phyloP scores from a whole-genome alignment of 106 monocot species.

The Dendrobium nobile region DNA sequence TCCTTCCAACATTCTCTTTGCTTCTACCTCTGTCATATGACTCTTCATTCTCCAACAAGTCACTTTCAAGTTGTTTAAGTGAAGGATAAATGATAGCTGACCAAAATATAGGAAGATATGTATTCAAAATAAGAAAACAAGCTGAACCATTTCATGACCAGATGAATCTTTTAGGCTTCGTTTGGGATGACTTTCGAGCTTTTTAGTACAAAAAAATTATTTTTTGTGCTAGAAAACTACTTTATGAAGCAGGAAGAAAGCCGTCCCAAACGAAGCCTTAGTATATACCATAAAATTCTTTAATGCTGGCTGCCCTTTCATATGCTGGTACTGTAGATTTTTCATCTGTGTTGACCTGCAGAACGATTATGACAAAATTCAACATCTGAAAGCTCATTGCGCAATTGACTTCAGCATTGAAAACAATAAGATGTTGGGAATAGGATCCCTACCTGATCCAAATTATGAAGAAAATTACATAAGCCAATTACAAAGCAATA shows the following conservation, averaged over 20 bases:
- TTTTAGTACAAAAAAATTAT: too few species aligned
- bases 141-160: background rate
- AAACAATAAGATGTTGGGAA: background rate
- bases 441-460: too few species aligned
- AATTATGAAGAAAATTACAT: too few species aligned
- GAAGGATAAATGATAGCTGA: conserved; percentile 80
- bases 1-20: conserved; percentile 31
- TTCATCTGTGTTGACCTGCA: conserved; percentile 72
- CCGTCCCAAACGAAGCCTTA: background rate
- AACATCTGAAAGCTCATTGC: background rate
- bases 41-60: conserved; percentile 36
- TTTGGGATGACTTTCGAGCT: too few species aligned
- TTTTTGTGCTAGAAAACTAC: too few species aligned
- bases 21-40: conserved; percentile 15
- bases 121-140: background rate
- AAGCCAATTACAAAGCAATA: background rate
- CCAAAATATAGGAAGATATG: background rate
- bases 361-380: background rate
- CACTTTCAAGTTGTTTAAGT: conserved; percentile 67
- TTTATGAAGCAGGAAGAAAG: too few species aligned
- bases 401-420: background rate
- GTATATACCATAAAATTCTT: conserved; percentile 65
- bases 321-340: conserved; percentile 37
- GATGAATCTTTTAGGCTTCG: background rate
- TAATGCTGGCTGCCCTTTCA: conserved; percentile 73